A percentile compares a stretch with the other conserved stretches of the same genome.
Evolutionary conservation across 1,139 yeast genomes (phyloP).

Genomic region (Geotrichum klebahnii): DNA sequence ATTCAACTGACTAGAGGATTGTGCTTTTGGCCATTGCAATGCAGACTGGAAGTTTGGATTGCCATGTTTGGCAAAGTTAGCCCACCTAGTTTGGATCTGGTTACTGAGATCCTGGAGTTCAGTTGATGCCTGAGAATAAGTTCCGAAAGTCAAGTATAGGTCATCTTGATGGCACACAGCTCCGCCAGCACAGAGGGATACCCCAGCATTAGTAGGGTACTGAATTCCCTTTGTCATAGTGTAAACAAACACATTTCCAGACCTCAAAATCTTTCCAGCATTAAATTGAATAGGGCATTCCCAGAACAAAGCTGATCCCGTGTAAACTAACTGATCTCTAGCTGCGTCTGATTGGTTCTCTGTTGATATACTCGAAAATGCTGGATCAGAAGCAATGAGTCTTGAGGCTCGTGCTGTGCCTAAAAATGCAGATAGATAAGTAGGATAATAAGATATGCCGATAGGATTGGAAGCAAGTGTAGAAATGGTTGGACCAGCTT

Average conservation of each 20-base stretch:
- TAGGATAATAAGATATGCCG: slow-evolving; percentile 5
- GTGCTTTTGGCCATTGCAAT: slow-evolving; percentile 23
- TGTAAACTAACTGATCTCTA: slow-evolving; percentile 22
- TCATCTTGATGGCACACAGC: slow-evolving; percentile 38
- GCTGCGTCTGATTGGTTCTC: slow-evolving; percentile 18
- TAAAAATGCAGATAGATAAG: slow-evolving; percentile 21
- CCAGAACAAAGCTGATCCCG: slow-evolving; percentile 29
- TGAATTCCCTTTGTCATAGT: slow-evolving; percentile 33
- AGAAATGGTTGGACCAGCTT: slow-evolving; percentile 29
- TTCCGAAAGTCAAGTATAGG: slow-evolving; percentile 34
- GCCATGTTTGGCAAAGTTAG: slow-evolving; percentile 31
- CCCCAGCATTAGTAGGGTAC: slow-evolving; percentile 27
- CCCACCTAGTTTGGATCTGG: slow-evolving; percentile 35
- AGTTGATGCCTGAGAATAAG: slow-evolving; percentile 25
- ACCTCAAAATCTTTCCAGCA: slow-evolving; percentile 14
- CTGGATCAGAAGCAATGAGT: slow-evolving; percentile 13
- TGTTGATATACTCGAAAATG: slow-evolving; percentile 20
- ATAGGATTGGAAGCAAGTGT: slow-evolving; percentile 12
- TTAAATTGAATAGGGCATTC: slow-evolving; percentile 30
- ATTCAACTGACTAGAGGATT: slow-evolving; percentile 18
- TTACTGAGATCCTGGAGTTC: slow-evolving; percentile 26
- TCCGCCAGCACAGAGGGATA: slow-evolving; percentile 27
- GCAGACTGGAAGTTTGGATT: slow-evolving; percentile 25
- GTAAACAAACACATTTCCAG: slow-evolving; percentile 29
- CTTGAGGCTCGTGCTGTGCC: slow-evolving; percentile 17